Evolutionary conservation across 208 protist species (phyloP).

Genomic region (Trypanosoma grayi): DNA sequence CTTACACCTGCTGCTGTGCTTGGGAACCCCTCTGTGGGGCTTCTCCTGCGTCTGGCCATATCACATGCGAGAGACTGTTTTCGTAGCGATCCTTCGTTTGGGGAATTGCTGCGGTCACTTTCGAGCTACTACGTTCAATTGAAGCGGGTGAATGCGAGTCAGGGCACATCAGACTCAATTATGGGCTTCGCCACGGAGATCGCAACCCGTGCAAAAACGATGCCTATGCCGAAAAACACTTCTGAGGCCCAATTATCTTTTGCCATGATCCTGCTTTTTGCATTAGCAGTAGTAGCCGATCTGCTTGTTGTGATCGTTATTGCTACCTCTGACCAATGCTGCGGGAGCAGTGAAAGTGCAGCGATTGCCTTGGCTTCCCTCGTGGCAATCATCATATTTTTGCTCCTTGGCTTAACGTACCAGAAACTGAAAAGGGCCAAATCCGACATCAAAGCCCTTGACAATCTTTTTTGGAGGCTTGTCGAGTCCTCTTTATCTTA

Average conservation of each 20-base stretch:
- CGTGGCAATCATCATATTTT: not conserved
- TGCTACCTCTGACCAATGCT: not conserved
- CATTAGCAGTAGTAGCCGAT: not conserved
- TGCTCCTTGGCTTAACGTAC: conserved; percentile 1
- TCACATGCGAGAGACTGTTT: conserved; percentile 1
- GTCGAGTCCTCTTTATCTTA: not conserved
- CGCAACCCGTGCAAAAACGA: not conserved
- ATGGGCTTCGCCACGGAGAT: conserved; percentile 1
- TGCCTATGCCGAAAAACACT: not conserved
- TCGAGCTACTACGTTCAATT: conserved; percentile 2
- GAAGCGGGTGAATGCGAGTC: not conserved
- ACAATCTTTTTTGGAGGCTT: not conserved
- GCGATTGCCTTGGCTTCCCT: not conserved
- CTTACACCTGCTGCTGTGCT: conserved; percentile 6
- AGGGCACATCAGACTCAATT: not conserved
- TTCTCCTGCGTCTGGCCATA: conserved; percentile 3
- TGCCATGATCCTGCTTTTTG: conserved; percentile 11
- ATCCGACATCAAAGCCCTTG: conserved; percentile 10
- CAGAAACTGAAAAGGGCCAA: conserved; percentile 10
- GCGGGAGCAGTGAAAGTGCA: conserved; percentile 1
- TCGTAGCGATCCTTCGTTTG: conserved; percentile 6
- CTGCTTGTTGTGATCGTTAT: conserved; percentile 1
- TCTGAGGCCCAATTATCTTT: conserved; percentile 1
- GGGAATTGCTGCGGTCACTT: conserved; percentile 2
- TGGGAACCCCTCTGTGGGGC: not conserved